Evolutionary conservation across 352 stramenopile species (phyloP), one percentile per base, ranked within the genome.

Genomic region (Globisporangium yorkense): DNA sequence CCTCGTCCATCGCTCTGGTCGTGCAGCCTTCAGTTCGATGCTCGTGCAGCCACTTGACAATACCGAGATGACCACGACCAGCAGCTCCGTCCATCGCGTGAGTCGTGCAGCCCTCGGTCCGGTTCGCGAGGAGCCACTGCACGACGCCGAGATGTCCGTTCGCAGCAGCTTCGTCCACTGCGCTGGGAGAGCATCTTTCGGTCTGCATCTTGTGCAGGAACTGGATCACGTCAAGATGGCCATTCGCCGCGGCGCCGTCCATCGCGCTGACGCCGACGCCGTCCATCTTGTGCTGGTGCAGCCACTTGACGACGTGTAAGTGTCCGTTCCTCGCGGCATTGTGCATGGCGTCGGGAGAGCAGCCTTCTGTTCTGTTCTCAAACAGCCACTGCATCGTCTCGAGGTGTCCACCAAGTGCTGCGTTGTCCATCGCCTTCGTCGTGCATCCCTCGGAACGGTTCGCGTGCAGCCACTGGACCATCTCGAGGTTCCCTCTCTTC

Each of bases 381-480:
- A 50, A 21, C 13, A 57, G 39, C 39, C 37, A 57, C 52, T 50
- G 29, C 13, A 57, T 13, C 2, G 40, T 40, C 8, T 50, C 24
- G 15, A 57, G 40, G 27, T 57, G 52, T 5, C 40, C 52, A 3
- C 20, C 44, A 20, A 16, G 15, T 8, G 41, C 41, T 49, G 31
- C 54, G 5, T 10, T 15, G 24, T 54, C 31, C 33, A 60, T 48
- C 16, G 31, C 53, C 0, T 24, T 15, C 1, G 8, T 6, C 1
- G 41, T 20, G 20, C 43, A 59, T 24, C 39, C 52, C 41, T 57
- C 52, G 18, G 16, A 37, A 3, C 52, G 40, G 37, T 16, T 59
- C 10, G 15, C 29, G 29, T 52, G 43, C 16, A 59, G 41, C 41
- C 41, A 59, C 53, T 21, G 21, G 3, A 59, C 13, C n/a, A 50